These are phyloP conservation scores for Vanderwaltozyma tropicalis DNA, from an alignment of 805 yeast species.

Conservation along the genomic window DNA sequence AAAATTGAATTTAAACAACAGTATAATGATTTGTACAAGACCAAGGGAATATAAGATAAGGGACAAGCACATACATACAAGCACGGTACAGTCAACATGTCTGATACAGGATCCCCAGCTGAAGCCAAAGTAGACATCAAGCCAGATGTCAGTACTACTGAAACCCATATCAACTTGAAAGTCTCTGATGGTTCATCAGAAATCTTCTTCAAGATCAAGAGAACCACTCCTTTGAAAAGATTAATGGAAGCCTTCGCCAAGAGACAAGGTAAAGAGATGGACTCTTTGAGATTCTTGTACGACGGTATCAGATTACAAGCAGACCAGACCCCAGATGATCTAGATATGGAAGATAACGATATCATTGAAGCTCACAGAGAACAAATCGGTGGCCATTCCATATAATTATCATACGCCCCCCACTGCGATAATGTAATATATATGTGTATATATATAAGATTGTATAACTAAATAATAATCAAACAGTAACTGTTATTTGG, in stretches of 20 bases:
- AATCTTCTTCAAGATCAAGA: conserved; percentile 89
- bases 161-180: conserved; percentile 83
- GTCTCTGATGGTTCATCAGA: conserved; percentile 92
- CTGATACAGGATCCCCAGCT: conserved; percentile 16
- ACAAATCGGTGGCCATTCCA: conserved; percentile 55
- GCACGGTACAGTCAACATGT: conserved; percentile 8
- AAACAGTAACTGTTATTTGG: background rate
- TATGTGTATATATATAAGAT: no score
- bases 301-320: conserved; percentile 88
- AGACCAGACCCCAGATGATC: conserved; percentile 83
- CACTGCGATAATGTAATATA: no score
- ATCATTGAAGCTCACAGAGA: conserved; percentile 95
- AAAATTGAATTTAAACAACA: no score
- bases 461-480: no score
- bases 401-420: no score
- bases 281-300: conserved; percentile 74
- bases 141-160: conserved; percentile 44
- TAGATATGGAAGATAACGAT: conserved; percentile 93
- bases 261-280: conserved; percentile 86
- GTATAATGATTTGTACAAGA: background rate
- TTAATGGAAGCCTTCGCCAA: conserved; percentile 97
- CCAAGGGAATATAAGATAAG: background rate
- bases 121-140: conserved; percentile 33
- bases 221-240: conserved; percentile 83
- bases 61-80: background rate